phyloP scores from a whole-genome alignment of 1,139 yeast genomes.

The Pichia sp. region DNA sequence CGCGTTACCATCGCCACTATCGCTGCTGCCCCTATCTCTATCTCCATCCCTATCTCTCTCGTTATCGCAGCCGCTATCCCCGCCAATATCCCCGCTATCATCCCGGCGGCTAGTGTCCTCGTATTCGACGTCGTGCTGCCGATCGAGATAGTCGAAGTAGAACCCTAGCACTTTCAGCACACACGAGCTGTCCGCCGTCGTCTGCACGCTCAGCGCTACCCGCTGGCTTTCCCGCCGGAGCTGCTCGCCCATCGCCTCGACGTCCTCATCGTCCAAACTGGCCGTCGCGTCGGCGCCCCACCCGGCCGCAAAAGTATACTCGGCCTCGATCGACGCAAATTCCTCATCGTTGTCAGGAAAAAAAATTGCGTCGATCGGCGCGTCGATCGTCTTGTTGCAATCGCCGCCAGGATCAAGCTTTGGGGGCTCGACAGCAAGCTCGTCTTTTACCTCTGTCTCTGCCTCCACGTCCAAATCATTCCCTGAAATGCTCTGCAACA shows the following conservation, averaged over 20 bases:
- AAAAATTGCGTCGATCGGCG: too few species aligned
- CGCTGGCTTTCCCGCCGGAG: not conserved
- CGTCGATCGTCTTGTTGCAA: not conserved
- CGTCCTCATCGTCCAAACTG: not conserved
- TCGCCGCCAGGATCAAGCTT: not conserved
- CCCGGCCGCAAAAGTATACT: too few species aligned
- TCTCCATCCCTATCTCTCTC: not conserved
- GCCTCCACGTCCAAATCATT: not conserved
- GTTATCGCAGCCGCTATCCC: not conserved
- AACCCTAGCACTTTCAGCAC: not conserved
- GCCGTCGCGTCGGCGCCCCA: not conserved
- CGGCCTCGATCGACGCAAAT: not conserved
- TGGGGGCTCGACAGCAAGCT: not conserved
- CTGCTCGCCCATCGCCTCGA: not conserved
- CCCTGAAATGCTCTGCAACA: not conserved
- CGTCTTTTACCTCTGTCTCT: not conserved
- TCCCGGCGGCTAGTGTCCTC: not conserved
- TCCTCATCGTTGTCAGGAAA: not conserved
- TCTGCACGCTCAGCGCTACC: not conserved
- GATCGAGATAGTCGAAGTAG: not conserved
- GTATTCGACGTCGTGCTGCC: not conserved
- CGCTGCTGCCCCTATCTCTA: not conserved
- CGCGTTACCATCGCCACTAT: not conserved
- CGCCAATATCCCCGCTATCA: not conserved
- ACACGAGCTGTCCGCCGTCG: not conserved